Conservation (phyloP, 2,329 filamentous ascomycete species). For the Fusarium sp. region DNA sequence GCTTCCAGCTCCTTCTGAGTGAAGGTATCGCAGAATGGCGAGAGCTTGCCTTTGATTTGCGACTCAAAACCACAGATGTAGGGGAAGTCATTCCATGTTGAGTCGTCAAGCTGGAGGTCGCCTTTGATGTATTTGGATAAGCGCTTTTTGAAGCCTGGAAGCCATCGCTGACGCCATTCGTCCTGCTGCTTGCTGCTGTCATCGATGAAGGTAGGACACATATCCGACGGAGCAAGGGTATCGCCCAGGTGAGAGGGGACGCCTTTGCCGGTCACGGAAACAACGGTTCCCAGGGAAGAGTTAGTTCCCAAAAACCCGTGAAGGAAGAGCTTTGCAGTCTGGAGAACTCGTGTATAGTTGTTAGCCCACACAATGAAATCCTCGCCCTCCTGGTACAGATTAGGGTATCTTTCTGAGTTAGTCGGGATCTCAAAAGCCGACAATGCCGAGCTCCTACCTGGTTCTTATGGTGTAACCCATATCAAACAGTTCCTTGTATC, state of each 20-base stretch:
- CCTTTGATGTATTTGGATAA: slow-evolving; percentile 65
- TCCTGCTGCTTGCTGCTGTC: slow-evolving; percentile 59
- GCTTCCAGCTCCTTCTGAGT: slow-evolving; percentile 68
- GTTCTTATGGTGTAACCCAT: slow-evolving; percentile 64
- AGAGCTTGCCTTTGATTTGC: slow-evolving; percentile 70
- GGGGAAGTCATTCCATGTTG: slow-evolving; percentile 67
- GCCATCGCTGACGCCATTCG: slow-evolving; percentile 61
- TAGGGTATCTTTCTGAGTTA: slow-evolving; percentile 51
- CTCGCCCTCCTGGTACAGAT: slow-evolving; percentile 61
- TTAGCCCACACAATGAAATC: slow-evolving; percentile 72
- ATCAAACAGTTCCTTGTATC: slow-evolving; percentile 69
- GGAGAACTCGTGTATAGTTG: slow-evolving; percentile 70
- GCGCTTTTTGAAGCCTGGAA: slow-evolving; percentile 63
- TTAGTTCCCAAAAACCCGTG: slow-evolving; percentile 69
- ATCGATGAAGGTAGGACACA: slow-evolving; percentile 69
- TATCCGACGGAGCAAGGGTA: slow-evolving; percentile 70
- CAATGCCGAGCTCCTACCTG: slow-evolving; percentile 39
- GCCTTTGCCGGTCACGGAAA: slow-evolving; percentile 67
- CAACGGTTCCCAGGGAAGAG: slow-evolving; percentile 63
- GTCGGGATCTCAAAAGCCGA: fast-evolving
- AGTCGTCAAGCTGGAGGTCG: slow-evolving; percentile 62
- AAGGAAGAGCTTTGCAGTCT: slow-evolving; percentile 70
- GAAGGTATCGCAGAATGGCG: slow-evolving; percentile 71
- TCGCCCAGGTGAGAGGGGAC: slow-evolving; percentile 65
- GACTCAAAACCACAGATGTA: slow-evolving; percentile 79